Evolutionary conservation across 768 basidiomycete species (phyloP), one percentile per base, ranked within the genome.

Genomic region (Cystofilobasidium capitatum): DNA sequence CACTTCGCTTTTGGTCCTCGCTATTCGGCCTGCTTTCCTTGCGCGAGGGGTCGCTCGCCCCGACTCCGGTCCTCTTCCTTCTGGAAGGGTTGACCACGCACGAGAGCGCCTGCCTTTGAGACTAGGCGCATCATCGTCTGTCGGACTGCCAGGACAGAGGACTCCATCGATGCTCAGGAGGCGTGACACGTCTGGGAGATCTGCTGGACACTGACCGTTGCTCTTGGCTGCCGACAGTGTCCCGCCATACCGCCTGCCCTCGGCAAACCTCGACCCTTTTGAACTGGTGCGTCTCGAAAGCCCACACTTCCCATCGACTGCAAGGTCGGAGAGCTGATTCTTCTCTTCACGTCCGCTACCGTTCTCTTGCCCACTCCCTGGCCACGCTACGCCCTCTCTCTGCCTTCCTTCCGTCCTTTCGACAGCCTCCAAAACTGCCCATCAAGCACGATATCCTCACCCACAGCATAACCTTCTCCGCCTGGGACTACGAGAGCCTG

Each of bases 401-500:
- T 37, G 14, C 36, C 14, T 57, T 20, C 33, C 20, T 58, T 58
- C 55, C 26, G 16, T 33, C 44, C 31, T 31, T 24, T 39, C 49
- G 3, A 26, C 55, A 68, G 66, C 66, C 66, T 45, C 66, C 66
- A 7, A 63, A 44, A 37, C 57, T 68, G 22, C 63, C 63, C 16
- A 64, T 36, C 44, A 29, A 54, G 12, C 61, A 42, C 14, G 42
- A 58, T 17, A 62, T 68, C 61, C 66, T 68, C n/a, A 68, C 66
- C 47, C 66, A 68, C 60, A 47, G 24, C 42, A 63, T 68, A 60
- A 62, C 66, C 22, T 68, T 68, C 54, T 55, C 61, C 8, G 66
- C 66, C 31, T 68, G 36, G 39, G 66, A 68, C 0, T 8, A 8
- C 20, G 61, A 58, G 22, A 39, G 35, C 13, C 66, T 68, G 24